These are phyloP conservation scores for Delonix regia DNA, from an alignment of 306 rosid species.

Conservation along the genomic window DNA sequence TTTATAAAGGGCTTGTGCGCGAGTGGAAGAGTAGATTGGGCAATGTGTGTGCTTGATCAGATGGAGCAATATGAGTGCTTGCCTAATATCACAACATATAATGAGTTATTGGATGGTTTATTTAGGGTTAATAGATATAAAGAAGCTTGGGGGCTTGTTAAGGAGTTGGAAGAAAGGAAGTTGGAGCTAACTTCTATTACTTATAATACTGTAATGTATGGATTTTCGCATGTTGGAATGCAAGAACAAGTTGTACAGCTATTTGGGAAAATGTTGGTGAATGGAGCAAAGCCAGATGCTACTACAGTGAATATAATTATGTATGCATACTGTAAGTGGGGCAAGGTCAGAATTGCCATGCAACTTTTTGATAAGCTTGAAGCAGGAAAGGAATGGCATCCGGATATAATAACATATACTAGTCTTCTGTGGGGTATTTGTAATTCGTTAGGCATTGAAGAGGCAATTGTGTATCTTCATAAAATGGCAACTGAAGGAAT, in stretches of 20 bases:
- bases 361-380: constrained; percentile 56
- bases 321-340: constrained; percentile 65
- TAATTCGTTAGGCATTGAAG: constrained; percentile 61
- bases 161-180: constrained; percentile 61
- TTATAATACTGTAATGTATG: constrained; percentile 75
- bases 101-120: constrained; percentile 74
- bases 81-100: constrained; percentile 78
- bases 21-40: constrained; percentile 65
- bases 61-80: constrained; percentile 64
- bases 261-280: constrained; percentile 65
- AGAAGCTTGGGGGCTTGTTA: constrained; percentile 66
- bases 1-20: constrained; percentile 77
- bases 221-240: constrained; percentile 65
- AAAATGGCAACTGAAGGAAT: constrained; percentile 66
- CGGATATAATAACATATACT: constrained; percentile 71
- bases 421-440: constrained; percentile 77
- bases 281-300: constrained; percentile 64
- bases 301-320: constrained; percentile 61
- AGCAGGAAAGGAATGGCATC: constrained; percentile 56
- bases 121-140: constrained; percentile 54
- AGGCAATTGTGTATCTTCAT: constrained; percentile 66
- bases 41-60: constrained; percentile 58
- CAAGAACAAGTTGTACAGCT: constrained; percentile 60
- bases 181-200: constrained; percentile 60
- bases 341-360: constrained; percentile 60